These are phyloP conservation scores for Apiotrichum akiyoshidainum DNA, from an alignment of 1,284 basidiomycete species.

Conservation along the genomic window DNA sequence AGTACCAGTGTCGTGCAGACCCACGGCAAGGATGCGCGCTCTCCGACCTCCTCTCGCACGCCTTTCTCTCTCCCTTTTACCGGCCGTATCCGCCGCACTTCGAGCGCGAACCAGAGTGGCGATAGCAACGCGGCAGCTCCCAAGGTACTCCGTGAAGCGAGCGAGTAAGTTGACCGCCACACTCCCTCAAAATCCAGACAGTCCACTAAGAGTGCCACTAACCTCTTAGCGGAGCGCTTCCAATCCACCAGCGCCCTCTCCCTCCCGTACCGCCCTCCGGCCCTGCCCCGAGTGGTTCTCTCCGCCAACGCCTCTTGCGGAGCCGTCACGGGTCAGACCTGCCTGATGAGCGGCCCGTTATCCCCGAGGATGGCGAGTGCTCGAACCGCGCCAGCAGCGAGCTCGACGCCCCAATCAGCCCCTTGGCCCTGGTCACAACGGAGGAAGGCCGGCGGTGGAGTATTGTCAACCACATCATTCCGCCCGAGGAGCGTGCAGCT, in stretches of 20 bases:
- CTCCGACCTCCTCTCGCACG: background rate
- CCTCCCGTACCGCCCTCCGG: slow-evolving; percentile 8
- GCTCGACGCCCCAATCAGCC: background rate
- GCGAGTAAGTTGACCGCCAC: background rate
- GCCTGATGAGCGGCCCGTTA: background rate
- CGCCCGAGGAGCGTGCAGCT: slow-evolving; percentile 17
- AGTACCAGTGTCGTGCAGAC: background rate
- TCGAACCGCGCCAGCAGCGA: background rate
- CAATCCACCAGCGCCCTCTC: slow-evolving; percentile 16
- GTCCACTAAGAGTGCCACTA: background rate
- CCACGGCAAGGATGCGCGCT: background rate
- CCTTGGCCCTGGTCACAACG: too few relatives aligned
- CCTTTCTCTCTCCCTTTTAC: background rate
- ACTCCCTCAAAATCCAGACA: too few relatives aligned
- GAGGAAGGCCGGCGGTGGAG: background rate
- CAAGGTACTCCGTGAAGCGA: background rate
- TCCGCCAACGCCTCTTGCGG: slow-evolving; percentile 3
- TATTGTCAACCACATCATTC: slow-evolving; percentile 16
- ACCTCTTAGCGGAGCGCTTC: background rate
- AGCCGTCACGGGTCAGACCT: background rate
- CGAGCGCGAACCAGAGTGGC: background rate
- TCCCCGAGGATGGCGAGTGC: background rate
- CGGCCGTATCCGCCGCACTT: background rate
- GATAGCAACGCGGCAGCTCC: background rate
- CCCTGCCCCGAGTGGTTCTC: background rate